A percentile compares a stretch with the other conserved stretches of the same genome.
Conservation (phyloP, 2,329 filamentous ascomycete species). For the Parastagonospora avenae region DNA sequence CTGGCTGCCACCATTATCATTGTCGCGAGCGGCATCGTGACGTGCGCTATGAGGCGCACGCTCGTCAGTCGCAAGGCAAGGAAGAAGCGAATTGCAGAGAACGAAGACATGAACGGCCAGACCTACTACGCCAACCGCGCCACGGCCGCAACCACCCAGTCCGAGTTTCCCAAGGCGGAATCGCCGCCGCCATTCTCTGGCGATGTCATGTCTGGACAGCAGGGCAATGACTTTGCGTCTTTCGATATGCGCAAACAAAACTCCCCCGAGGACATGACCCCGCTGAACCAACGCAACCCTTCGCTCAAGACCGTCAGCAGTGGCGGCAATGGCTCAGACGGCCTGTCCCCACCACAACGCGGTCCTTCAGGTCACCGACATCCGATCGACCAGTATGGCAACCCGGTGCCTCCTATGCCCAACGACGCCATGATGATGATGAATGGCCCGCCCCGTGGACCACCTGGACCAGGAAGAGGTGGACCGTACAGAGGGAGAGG, state of each 20-base stretch:
- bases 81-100: slow-evolving; percentile 87
- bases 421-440: slow-evolving; percentile 53
- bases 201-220: slow-evolving; percentile 60
- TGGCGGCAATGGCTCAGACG: slow-evolving; percentile 49
- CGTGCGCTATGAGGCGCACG: slow-evolving; percentile 92
- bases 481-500: slow-evolving; percentile 46
- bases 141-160: slow-evolving; percentile 29
- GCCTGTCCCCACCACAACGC: slow-evolving; percentile 43
- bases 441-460: slow-evolving; percentile 46
- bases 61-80: slow-evolving; percentile 91
- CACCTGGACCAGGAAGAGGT: slow-evolving; percentile 52
- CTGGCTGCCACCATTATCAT: slow-evolving; percentile 87
- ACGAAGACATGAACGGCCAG: slow-evolving; percentile 95
- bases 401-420: slow-evolving; percentile 55
- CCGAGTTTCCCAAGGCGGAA: slow-evolving; percentile 56
- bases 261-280: slow-evolving; percentile 70
- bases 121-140: slow-evolving; percentile 73
- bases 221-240: slow-evolving; percentile 62
- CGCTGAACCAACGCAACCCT: slow-evolving; percentile 69
- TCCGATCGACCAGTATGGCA: slow-evolving; percentile 69
- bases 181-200: slow-evolving; percentile 58
- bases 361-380: slow-evolving; percentile 46
- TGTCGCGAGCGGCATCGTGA: slow-evolving; percentile 79
- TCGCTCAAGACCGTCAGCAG: slow-evolving; percentile 62
- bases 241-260: slow-evolving; percentile 68